Conservation (phyloP, 371 early-diverging fungal species). For the Mitosporidium daphniae region DNA sequence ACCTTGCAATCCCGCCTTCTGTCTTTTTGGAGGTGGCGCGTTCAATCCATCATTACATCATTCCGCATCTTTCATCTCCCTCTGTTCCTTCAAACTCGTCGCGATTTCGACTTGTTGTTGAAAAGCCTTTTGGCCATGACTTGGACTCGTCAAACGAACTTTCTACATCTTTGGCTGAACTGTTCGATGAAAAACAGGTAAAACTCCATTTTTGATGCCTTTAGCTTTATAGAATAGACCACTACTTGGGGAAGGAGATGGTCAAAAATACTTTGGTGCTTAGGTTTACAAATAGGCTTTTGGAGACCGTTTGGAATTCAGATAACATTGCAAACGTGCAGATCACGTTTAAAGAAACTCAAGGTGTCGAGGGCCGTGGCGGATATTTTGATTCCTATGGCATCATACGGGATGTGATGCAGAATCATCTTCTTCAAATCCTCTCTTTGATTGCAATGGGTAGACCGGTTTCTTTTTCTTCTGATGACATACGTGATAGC, state of each 20-base stretch:
- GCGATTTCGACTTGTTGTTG: conserved; percentile 41
- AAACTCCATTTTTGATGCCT: conserved; percentile 1
- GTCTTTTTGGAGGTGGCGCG: conserved; percentile 45
- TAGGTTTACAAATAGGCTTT: conserved; percentile 66
- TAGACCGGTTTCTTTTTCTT: conserved; percentile 32
- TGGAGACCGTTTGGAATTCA: conserved; percentile 59
- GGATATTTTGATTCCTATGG: conserved; percentile 97
- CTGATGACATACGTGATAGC: conserved; percentile 60
- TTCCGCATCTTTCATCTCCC: too few species aligned
- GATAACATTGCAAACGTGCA: conserved; percentile 61
- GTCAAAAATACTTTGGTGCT: conserved; percentile 74
- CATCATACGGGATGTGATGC: conserved; percentile 93
- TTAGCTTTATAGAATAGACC: conserved; percentile 50
- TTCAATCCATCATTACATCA: conserved; percentile 21
- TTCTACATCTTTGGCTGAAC: conserved; percentile 15
- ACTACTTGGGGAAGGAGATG: conserved; percentile 94
- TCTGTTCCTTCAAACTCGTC: background rate
- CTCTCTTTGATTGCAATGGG: conserved; percentile 68
- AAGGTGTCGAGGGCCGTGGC: conserved; percentile 89
- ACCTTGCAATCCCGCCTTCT: conserved; percentile 86
- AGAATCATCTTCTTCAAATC: conserved; percentile 74
- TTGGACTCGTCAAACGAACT: conserved; percentile 32
- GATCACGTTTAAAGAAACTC: conserved; percentile 82
- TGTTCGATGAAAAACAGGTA: conserved; percentile 50
- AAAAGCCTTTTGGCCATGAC: conserved; percentile 94